A percentile compares a stretch with the other conserved stretches of the same genome.
Conservation (phyloP, 225 moss, liverwort and hornwort species). For the Physcomitrium patens region DNA sequence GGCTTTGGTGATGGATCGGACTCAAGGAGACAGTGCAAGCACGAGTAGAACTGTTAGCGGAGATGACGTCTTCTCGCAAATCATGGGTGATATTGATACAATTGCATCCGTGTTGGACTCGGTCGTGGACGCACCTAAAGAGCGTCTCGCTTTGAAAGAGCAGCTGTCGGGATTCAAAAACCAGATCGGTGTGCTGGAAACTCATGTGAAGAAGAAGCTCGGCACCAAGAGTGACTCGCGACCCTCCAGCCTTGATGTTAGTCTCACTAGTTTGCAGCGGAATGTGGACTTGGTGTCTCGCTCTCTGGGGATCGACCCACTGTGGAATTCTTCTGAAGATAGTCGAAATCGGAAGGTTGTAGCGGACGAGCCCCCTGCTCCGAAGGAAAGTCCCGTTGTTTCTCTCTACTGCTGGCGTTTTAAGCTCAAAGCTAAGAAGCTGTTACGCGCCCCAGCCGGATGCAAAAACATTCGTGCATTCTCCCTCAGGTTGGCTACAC, state of each 20-base stretch:
- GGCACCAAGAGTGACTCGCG: neutral
- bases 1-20: neutral
- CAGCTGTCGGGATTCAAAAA: slow-evolving; percentile 54
- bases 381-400: slow-evolving; percentile 7
- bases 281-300: slow-evolving; percentile 64
- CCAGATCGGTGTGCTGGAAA: slow-evolving; percentile 46
- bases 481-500: slow-evolving; percentile 39
- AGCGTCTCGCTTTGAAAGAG: slow-evolving; percentile 37
- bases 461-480: slow-evolving; percentile 53
- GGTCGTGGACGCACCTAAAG: slow-evolving; percentile 46
- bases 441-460: slow-evolving; percentile 30
- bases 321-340: slow-evolving; percentile 38
- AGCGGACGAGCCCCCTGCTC: neutral
- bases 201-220: slow-evolving; percentile 32
- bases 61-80: slow-evolving; percentile 45
- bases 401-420: slow-evolving; percentile 41
- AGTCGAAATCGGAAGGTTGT: neutral
- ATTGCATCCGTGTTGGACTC: slow-evolving; percentile 55
- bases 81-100: slow-evolving; percentile 53
- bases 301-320: slow-evolving; percentile 55
- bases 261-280: slow-evolving; percentile 49
- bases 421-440: slow-evolving; percentile 50
- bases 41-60: slow-evolving; percentile 10
- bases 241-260: slow-evolving; percentile 40
- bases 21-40: too few relatives aligned